phyloP scores from a whole-genome alignment of 1,284 basidiomycete species.

The Cystobasidium slooffiae region DNA sequence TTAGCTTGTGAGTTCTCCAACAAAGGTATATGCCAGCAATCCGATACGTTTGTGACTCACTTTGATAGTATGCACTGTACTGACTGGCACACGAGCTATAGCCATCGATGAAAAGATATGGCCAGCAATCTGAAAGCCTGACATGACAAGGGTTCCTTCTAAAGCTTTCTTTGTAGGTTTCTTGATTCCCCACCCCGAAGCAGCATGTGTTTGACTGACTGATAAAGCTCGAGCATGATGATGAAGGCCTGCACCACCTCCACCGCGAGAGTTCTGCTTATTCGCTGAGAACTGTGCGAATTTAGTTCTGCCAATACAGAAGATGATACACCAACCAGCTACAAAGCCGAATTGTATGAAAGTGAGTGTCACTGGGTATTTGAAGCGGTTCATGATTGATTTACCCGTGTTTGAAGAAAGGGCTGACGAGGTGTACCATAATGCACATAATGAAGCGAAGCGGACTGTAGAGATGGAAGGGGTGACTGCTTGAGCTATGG shows the following conservation, averaged over 20 bases:
- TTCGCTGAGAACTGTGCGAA: conserved; percentile 21
- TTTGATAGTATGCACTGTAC: conserved; percentile 99
- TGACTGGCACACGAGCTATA: conserved; percentile 92
- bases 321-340: conserved; percentile 78
- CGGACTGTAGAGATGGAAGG: conserved; percentile 43
- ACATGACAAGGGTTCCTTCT: conserved; percentile 83
- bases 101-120: conserved; percentile 97
- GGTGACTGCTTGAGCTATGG: conserved; percentile 34
- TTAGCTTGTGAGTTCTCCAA: neutral
- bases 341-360: conserved; percentile 97
- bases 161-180: conserved; percentile 74
- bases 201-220: conserved; percentile 45
- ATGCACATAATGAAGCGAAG: conserved; percentile 66
- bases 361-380: conserved; percentile 89
- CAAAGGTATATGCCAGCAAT: neutral
- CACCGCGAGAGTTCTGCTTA: neutral
- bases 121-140: conserved; percentile 87
- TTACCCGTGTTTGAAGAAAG: conserved; percentile 88
- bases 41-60: conserved; percentile 60
- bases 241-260: neutral
- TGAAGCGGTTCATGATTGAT: conserved; percentile 80
- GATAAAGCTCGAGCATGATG: conserved; percentile 43
- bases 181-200: conserved; percentile 53
- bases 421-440: conserved; percentile 83
- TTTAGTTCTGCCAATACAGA: conserved; percentile 55